Evolutionary conservation across 257 asterid genomes (phyloP), one percentile per base, ranked within the genome.

Genomic region (Eucommia ulmoides): DNA sequence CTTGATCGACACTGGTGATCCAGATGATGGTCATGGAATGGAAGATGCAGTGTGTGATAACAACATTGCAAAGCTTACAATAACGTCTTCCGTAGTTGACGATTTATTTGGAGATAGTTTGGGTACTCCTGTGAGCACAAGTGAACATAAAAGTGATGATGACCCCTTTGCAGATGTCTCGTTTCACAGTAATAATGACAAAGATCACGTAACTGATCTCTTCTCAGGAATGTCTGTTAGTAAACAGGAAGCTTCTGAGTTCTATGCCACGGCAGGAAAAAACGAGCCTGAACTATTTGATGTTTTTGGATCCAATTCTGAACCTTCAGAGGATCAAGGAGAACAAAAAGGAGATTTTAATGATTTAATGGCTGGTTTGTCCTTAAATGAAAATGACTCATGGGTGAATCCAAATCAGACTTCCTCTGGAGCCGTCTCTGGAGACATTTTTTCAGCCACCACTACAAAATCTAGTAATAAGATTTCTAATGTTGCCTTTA

Each of bases 131-230:
- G 70, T 60, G 52, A 60, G 65, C 61, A 59, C 67, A 52, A 44
- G 52, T 24, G 75, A 45, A 56, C 80, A 66, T 38, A 75, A 71
- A 45, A 63, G 60, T 51, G 87, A 77, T 50, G 93, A 80, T 62
- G 99, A 91, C 69, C 96, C 96, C 49, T 91, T 91, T 66, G 96
- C 93, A 19, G 96, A 83, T 66, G 99, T 91, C 61, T 81, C 94
- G 11, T 91, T 91, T 46, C 82, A 78, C 74, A 64, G 19, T 62
- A 57, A 54, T 71, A 69, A 55, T 65, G 72, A 62, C 51, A 79
- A 70, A 53, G 83, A 63, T 63, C 75, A 65, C 23, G 69, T 51
- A 49, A 60, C 66, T 25, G 91, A 82, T 76, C 58, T 75, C 64
- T 82, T 89, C 59, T 80, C 93, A 63, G 86, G 80, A 52, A 60